These are phyloP conservation scores for Candida adriatica DNA, from an alignment of 805 yeast species.

Conservation along the genomic window DNA sequence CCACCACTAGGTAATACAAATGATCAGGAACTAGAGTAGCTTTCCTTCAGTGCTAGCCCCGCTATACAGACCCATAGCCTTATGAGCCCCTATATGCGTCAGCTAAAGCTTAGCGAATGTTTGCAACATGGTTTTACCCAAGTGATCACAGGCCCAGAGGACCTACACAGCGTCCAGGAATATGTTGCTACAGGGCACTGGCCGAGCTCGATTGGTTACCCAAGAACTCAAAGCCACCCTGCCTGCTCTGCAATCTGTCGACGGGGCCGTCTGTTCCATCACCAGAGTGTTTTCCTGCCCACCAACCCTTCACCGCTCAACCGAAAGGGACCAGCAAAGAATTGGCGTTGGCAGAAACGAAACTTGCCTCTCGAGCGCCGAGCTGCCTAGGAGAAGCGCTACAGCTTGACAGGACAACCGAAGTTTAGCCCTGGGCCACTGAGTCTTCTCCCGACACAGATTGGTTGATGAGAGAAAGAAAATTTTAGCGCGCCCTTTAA, in stretches of 20 bases:
- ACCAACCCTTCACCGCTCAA: slow-evolving; percentile 46
- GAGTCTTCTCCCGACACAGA: slow-evolving; percentile 49
- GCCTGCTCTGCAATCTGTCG: slow-evolving; percentile 89
- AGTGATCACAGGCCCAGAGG: slow-evolving; percentile 87
- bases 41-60: no score
- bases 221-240: slow-evolving; percentile 56
- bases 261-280: slow-evolving; percentile 88
- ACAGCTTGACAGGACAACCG: slow-evolving; percentile 18
- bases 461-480: slow-evolving; percentile 24
- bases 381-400: no score
- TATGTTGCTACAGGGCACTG: slow-evolving; percentile 75
- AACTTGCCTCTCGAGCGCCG: slow-evolving; percentile 50
- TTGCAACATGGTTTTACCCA: slow-evolving; percentile 99
- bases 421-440: slow-evolving; percentile 23
- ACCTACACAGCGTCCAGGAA: slow-evolving; percentile 99
- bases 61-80: no score
- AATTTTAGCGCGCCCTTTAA: slow-evolving; percentile 7
- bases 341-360: slow-evolving; percentile 22
- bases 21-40: no score
- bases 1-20: no score
- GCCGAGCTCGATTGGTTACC: slow-evolving; percentile 26
- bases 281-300: slow-evolving; percentile 12
- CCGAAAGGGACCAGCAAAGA: slow-evolving; percentile 26
- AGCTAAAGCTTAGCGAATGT: slow-evolving; percentile 41
- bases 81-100: neutral